These are phyloP conservation scores for Neolentinus lepideus DNA, from an alignment of 1,284 basidiomycete genomes.

Conservation along the genomic window DNA sequence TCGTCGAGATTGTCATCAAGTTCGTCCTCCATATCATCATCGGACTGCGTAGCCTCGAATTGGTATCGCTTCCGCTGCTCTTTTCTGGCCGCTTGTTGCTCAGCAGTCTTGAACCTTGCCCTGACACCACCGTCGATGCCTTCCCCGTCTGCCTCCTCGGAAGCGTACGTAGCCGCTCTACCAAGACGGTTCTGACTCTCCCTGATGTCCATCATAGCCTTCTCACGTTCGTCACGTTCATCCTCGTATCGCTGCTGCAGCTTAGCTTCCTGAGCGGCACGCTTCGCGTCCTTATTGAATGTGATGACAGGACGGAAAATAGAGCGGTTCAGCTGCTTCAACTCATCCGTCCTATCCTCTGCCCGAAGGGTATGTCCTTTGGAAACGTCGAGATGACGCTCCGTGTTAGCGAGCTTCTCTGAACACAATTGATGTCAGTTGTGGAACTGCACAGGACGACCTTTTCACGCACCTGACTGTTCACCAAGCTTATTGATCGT, in stretches of 20 bases:
- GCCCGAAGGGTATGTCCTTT: constrained; percentile 88
- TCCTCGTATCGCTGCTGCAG: constrained; percentile 85
- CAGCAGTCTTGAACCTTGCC: constrained; percentile 37
- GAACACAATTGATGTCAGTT: constrained; percentile 7
- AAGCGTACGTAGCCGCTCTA: constrained; percentile 59
- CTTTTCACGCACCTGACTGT: constrained; percentile 73
- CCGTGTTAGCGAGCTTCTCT: constrained; percentile 92
- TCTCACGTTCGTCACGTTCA: constrained; percentile 82
- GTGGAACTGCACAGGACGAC: constrained; percentile 2
- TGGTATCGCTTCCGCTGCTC: constrained; percentile 83
- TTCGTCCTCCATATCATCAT: constrained; percentile 87
- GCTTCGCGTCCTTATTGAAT: constrained; percentile 90
- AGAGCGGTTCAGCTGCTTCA: constrained; percentile 89
- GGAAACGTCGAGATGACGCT: constrained; percentile 91
- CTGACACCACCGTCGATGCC: constrained; percentile 27
- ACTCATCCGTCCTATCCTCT: constrained; percentile 90
- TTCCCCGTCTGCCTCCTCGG: constrained; percentile 29
- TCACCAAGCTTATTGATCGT: constrained; percentile 87
- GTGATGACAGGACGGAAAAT: constrained; percentile 92
- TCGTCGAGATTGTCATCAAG: constrained; percentile 91
- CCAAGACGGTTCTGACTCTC: constrained; percentile 86
- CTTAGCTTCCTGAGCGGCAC: constrained; percentile 86
- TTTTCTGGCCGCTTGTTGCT: constrained; percentile 44
- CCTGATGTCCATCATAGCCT: constrained; percentile 79
- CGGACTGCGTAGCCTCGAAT: constrained; percentile 92